phyloP scores from a whole-genome alignment of 371 early-diverging fungal species.

The Syncephalastrum racemosum region DNA sequence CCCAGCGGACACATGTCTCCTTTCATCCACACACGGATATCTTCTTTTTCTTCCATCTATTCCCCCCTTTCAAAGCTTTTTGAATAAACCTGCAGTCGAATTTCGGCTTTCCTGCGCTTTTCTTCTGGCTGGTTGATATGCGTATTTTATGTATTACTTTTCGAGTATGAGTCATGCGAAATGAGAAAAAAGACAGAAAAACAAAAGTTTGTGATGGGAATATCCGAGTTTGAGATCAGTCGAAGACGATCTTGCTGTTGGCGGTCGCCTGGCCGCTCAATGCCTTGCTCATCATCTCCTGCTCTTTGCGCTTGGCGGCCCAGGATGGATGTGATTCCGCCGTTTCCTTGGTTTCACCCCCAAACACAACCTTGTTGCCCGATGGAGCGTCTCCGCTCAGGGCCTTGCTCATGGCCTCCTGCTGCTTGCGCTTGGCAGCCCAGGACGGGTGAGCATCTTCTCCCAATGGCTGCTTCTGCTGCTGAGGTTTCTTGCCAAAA shows the following conservation, averaged over 20 bases:
- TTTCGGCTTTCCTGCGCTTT: no score
- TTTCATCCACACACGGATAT: no score
- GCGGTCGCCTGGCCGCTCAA: conserved; percentile 34
- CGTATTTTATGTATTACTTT: no score
- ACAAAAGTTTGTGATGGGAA: no score
- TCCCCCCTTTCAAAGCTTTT: no score
- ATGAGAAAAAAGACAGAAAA: no score
- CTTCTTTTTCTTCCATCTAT: no score
- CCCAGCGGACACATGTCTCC: no score
- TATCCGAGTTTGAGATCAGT: conserved; percentile 1
- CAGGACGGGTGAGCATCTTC: conserved; percentile 48
- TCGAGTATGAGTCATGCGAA: no score
- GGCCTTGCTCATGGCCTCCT: conserved; percentile 49
- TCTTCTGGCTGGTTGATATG: no score
- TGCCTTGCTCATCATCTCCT: conserved; percentile 50
- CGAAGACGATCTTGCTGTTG: conserved; percentile 49
- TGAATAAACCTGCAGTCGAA: no score
- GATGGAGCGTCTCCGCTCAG: conserved; percentile 35
- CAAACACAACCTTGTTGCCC: conserved; percentile 20
- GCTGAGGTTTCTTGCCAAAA: no score
- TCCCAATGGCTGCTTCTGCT: background rate
- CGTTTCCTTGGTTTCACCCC: background rate
- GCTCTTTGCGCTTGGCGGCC: conserved; percentile 49
- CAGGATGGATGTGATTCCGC: conserved; percentile 46
- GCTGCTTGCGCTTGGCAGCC: conserved; percentile 49